phyloP scores from a whole-genome alignment of 2,329 filamentous ascomycete genomes.

The Aaosphaeria pasadenensis region DNA sequence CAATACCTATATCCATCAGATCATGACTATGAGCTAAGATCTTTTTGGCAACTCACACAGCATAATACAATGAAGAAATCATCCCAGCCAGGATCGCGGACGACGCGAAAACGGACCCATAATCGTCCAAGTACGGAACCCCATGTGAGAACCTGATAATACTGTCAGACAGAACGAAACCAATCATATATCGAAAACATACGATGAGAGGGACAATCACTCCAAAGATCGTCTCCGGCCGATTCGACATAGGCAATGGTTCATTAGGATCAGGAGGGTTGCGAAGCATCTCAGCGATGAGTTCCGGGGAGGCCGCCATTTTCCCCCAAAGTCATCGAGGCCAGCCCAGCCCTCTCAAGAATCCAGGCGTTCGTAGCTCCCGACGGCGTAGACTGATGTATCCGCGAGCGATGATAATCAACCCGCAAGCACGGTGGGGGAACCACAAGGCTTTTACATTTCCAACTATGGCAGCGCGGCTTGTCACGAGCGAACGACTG shows the following conservation, averaged over 20 bases:
- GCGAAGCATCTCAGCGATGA: constrained; percentile 16
- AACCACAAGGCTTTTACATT: background rate
- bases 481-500: background rate
- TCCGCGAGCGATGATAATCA: too few species aligned
- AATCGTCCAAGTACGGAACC: constrained; percentile 24
- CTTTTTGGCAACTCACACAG: constrained; percentile 3
- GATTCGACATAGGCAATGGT: constrained; percentile 23
- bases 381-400: too few species aligned
- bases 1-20: constrained; percentile 11
- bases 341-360: too few species aligned
- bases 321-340: too few species aligned
- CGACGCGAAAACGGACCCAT: constrained; percentile 22
- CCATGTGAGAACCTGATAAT: constrained; percentile 21
- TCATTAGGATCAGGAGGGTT: constrained; percentile 26
- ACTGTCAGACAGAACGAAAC: background rate
- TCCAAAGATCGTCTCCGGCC: constrained; percentile 21
- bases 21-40: background rate
- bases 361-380: too few species aligned
- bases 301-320: constrained; percentile 2
- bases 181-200: background rate
- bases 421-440: background rate
- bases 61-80: constrained; percentile 30
- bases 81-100: constrained; percentile 36
- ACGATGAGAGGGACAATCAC: constrained; percentile 24
- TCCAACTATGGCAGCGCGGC: background rate